A percentile compares a stretch with the other conserved stretches of the same genome.
These are phyloP conservation scores for Eimeria necatrix DNA, from an alignment of 169 alveolate species.

Conservation along the genomic window DNA sequence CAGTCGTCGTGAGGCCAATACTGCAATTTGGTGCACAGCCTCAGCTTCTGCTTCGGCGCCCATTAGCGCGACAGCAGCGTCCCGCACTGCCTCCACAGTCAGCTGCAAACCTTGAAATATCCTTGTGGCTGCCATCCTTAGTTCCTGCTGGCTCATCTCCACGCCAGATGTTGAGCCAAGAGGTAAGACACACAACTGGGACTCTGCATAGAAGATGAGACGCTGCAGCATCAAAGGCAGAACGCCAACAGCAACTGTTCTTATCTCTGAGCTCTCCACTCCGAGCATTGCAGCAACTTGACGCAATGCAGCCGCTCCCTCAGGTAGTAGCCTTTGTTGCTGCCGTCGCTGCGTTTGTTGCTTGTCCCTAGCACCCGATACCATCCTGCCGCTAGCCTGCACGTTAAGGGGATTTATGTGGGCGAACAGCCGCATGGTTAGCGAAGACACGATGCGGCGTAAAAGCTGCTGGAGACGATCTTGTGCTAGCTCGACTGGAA, in stretches of 20 bases:
- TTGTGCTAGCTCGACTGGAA: conserved; percentile 15
- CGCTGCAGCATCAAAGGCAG: conserved; percentile 36
- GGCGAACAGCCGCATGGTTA: neutral
- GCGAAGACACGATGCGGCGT: conserved; percentile 40
- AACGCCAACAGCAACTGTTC: conserved; percentile 14
- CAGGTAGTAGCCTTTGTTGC: conserved; percentile 33
- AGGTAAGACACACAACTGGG: conserved; percentile 6
- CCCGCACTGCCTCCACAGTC: neutral
- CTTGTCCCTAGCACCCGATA: neutral
- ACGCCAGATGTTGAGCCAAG: neutral
- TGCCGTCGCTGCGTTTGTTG: neutral
- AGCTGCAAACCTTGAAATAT: neutral
- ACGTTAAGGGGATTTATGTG: neutral
- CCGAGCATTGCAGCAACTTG: conserved; percentile 34
- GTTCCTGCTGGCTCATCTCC: conserved; percentile 9
- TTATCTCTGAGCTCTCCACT: neutral
- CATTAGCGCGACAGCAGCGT: neutral
- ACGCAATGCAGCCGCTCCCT: conserved; percentile 22
- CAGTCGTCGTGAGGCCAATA: neutral
- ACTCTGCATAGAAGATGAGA: neutral
- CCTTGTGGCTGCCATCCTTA: neutral
- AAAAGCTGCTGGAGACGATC: neutral
- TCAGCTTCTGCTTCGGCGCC: conserved; percentile 37
- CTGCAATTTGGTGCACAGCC: neutral
- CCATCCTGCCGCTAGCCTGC: neutral